Evolutionary conservation across 805 yeast species (phyloP).

Genomic region (Lachancea meyersii): DNA sequence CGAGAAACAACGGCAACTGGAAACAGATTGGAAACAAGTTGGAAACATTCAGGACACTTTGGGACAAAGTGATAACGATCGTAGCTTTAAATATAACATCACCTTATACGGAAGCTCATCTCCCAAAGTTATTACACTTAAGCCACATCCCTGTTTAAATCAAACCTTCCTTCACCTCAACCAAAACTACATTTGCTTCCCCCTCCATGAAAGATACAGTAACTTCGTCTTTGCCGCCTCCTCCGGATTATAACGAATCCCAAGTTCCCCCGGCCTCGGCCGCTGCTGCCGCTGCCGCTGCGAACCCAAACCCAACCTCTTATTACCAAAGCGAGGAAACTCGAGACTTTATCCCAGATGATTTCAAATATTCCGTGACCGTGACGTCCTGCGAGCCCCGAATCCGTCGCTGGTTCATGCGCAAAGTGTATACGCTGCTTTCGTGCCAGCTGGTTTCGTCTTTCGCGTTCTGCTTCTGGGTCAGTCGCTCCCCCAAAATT

Average conservation of each 20-base stretch:
- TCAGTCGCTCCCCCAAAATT: conserved; percentile 15
- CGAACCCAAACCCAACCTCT: conserved; percentile 6
- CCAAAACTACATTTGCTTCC: not conserved
- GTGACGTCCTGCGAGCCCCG: conserved; percentile 75
- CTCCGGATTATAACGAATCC: conserved; percentile 9
- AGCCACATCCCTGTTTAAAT: not conserved
- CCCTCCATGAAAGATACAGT: not conserved
- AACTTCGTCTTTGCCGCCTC: conserved; percentile 7
- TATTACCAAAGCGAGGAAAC: conserved; percentile 9
- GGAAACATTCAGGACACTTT: too few species aligned
- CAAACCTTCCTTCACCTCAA: not conserved
- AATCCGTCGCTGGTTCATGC: conserved; percentile 66
- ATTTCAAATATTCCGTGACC: conserved; percentile 72
- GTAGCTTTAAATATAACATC: too few species aligned
- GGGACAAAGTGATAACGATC: too few species aligned
- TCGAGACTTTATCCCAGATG: conserved; percentile 47
- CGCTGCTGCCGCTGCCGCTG: conserved; percentile 1
- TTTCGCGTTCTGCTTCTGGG: conserved; percentile 32
- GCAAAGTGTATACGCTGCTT: conserved; percentile 73
- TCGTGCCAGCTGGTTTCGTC: conserved; percentile 60
- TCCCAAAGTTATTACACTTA: too few species aligned
- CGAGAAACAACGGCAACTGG: too few species aligned
- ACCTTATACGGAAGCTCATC: too few species aligned
- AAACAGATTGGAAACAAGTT: too few species aligned
- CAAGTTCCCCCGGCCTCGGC: not conserved